Conservation (phyloP, 371 early-diverging fungal species). For the Mortierella sp. region DNA sequence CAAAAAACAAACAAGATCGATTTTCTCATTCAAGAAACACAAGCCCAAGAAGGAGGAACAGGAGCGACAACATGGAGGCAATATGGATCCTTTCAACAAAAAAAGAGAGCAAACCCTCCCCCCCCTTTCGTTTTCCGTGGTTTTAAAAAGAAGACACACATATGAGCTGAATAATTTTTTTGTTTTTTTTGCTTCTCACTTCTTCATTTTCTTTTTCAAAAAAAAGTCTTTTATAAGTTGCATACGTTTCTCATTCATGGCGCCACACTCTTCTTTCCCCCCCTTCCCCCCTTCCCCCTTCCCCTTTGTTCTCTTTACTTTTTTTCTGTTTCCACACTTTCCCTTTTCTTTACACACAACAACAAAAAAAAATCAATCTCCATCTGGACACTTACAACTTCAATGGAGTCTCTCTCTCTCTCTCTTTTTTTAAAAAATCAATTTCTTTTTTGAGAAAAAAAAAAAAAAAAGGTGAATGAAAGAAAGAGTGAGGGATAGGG, state of each 20-base stretch:
- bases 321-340: not conserved
- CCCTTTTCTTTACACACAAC: not conserved
- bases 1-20: not conserved
- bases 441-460: not conserved
- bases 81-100: too few relatives aligned
- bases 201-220: constrained; percentile 1
- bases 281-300: too few relatives aligned
- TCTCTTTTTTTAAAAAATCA: not conserved
- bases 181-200: not conserved
- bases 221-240: constrained; percentile 3
- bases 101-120: too few relatives aligned
- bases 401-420: not conserved
- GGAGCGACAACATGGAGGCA: too few relatives aligned
- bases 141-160: not conserved
- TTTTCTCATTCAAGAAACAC: too few relatives aligned
- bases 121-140: not conserved
- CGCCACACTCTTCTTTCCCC: constrained; percentile 2
- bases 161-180: not conserved
- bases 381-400: not conserved
- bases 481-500: not conserved
- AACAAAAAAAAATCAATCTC: not conserved
- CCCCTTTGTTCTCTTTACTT: not conserved
- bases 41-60: too few relatives aligned
- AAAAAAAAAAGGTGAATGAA: constrained; percentile 3
- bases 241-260: not conserved